phyloP scores from a whole-genome alignment of 495 filamentous ascomycete genomes.

The Lasiosphaeriaceae sp. region DNA sequence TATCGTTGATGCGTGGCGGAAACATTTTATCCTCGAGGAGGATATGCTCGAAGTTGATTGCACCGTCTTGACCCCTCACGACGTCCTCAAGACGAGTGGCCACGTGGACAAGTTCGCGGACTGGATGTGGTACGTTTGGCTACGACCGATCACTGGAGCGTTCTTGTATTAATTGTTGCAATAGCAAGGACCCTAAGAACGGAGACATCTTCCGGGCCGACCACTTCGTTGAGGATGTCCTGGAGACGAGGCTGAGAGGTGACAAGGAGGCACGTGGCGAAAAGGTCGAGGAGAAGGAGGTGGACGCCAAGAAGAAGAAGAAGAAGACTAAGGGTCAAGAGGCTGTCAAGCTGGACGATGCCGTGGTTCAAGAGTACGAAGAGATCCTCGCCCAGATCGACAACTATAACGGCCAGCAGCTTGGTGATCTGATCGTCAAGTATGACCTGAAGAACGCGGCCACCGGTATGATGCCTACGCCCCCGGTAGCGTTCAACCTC shows the following conservation, averaged over 20 bases:
- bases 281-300: slow-evolving; percentile 57
- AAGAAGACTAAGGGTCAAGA: slow-evolving; percentile 55
- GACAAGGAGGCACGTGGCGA: slow-evolving; percentile 74
- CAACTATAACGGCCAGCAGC: slow-evolving; percentile 68
- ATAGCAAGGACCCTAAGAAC: slow-evolving; percentile 84
- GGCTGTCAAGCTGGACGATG: slow-evolving; percentile 63
- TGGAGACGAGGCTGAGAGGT: slow-evolving; percentile 77
- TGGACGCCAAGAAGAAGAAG: slow-evolving; percentile 45
- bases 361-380: slow-evolving; percentile 66
- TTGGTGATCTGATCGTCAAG: slow-evolving; percentile 67
- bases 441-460: slow-evolving; percentile 65
- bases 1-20: slow-evolving; percentile 87
- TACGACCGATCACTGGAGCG: not conserved
- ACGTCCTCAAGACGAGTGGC: slow-evolving; percentile 91
- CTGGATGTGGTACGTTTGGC: slow-evolving; percentile 69
- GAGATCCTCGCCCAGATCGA: slow-evolving; percentile 70
- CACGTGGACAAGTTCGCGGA: slow-evolving; percentile 98
- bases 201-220: slow-evolving; percentile 96
- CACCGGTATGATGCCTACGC: slow-evolving; percentile 53
- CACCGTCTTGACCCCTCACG: slow-evolving; percentile 78
- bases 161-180: not conserved
- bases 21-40: slow-evolving; percentile 83
- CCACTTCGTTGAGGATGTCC: slow-evolving; percentile 89
- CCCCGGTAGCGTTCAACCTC: slow-evolving; percentile 70
- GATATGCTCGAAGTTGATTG: slow-evolving; percentile 90